Evolutionary conservation across 768 basidiomycete genomes (phyloP).

Genomic region (Hypholoma sublateritium): DNA sequence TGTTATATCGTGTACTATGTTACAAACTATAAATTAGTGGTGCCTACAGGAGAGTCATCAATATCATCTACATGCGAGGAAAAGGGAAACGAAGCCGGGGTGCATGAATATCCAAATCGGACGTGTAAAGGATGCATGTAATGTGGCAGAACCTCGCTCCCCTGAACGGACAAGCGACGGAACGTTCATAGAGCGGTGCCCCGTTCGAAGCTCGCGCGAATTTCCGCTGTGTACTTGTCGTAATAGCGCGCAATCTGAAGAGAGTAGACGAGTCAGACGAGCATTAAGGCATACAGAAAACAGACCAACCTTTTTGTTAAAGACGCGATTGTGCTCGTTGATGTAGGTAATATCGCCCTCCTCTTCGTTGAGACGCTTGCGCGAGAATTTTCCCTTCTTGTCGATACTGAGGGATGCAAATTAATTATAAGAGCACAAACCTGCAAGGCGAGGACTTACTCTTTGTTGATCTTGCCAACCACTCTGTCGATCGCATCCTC

Average conservation of each 20-base stretch:
- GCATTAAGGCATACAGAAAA: not conserved
- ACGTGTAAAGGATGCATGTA: not conserved
- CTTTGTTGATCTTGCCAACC: conserved; percentile 87
- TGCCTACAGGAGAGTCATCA: not conserved
- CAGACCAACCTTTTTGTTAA: conserved; percentile 83
- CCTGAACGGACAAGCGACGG: no score
- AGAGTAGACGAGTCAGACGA: conserved; percentile 1
- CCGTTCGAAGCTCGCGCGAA: conserved; percentile 96
- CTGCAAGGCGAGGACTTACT: conserved; percentile 54
- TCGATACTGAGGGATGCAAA: conserved; percentile 58
- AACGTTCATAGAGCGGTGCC: conserved; percentile 77
- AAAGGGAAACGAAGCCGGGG: not conserved
- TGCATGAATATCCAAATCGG: not conserved
- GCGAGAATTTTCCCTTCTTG: conserved; percentile 86
- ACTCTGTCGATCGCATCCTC: conserved; percentile 96
- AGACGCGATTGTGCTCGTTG: conserved; percentile 96
- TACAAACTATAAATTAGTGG: conserved; percentile 4
- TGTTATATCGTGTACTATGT: not conserved
- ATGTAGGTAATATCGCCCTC: conserved; percentile 98
- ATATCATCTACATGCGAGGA: not conserved
- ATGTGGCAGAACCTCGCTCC: not conserved
- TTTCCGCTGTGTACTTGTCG: conserved; percentile 96
- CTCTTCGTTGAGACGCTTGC: conserved; percentile 87
- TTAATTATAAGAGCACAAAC: not conserved
- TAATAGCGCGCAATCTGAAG: conserved; percentile 87